Evolutionary conservation across 768 basidiomycete species (phyloP), one percentile per base, ranked within the genome.

Genomic region (Imleria badia): DNA sequence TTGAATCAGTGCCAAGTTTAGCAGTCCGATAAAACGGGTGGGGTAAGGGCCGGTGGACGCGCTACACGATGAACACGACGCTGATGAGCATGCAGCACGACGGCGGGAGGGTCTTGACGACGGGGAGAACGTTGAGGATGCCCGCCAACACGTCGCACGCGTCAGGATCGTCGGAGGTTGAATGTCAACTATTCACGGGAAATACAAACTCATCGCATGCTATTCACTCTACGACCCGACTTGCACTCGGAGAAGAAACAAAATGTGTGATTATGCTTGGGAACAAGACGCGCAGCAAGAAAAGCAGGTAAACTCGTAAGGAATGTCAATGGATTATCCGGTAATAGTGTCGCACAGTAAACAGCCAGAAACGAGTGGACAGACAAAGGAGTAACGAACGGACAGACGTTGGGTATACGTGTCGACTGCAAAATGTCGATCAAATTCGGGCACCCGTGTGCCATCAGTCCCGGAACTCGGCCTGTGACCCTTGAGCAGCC

Each of bases 401-500:
- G 69, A 63, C 55, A 63, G 63, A 65, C 52, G 58, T 58, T 54
- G 71, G 70, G 72, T 71, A 73, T 73, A 73, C 35, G 55, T 57
- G 63, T 68, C 65, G 64, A 66, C 65, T 59, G 54, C 52, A 59
- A n/a, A 45, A 54, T 35, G 60, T 56, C 65, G 63, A 62, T 60
- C 55, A 60, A 49, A 51, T 60, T 63, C 51, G 52, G 52, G 54
- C 53, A 58, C 48, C 50, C 55, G 15, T 59, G 66, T 57, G 52
- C 61, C 49, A 71, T 80, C 72, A 87, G 60, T 87, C 84, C 66
- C 82, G 82, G 79, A 90, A 91, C 60, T 93, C 91, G 31, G 78
- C 74, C 69, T 88, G 86, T 19, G 87, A 89, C 52, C 90, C 90
- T 74, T 94, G 92, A 35, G 91, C 91, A 64, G 91, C 91, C 63